phyloP scores from a whole-genome alignment of 768 basidiomycete genomes.

The Russula sp. region DNA sequence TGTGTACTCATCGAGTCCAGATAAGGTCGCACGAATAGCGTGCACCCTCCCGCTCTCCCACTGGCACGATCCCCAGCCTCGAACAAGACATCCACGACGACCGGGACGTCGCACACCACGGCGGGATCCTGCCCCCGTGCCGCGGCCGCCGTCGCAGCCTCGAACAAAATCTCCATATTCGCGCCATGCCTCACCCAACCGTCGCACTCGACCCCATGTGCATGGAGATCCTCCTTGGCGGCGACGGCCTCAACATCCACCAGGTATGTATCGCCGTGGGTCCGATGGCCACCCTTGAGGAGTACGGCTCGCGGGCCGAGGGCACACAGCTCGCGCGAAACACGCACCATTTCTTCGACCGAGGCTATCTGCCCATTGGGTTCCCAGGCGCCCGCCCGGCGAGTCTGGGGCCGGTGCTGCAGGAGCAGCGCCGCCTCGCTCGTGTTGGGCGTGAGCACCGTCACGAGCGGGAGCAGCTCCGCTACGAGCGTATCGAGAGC shows the following conservation, averaged over 20 bases:
- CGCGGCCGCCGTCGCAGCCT: conserved; percentile 9
- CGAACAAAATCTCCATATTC: conserved; percentile 57
- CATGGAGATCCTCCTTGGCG: not conserved
- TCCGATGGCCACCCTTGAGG: conserved; percentile 81
- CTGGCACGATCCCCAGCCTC: conserved; percentile 28
- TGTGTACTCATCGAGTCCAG: conserved; percentile 71
- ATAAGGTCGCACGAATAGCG: conserved; percentile 53
- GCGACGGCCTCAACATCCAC: conserved; percentile 35
- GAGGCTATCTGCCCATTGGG: conserved; percentile 15
- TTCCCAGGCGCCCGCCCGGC: not conserved
- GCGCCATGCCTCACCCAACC: conserved; percentile 34
- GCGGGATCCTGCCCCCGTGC: conserved; percentile 9
- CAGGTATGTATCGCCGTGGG: conserved; percentile 27
- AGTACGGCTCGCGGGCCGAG: conserved; percentile 54
- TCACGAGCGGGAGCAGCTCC: conserved; percentile 63
- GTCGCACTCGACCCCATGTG: not conserved
- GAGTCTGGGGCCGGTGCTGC: conserved; percentile 26
- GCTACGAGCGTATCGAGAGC: conserved; percentile 54
- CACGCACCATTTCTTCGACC: conserved; percentile 54
- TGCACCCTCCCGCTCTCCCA: conserved; percentile 13
- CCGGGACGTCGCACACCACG: conserved; percentile 14
- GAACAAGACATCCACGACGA: conserved; percentile 63
- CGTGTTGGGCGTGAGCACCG: conserved; percentile 80
- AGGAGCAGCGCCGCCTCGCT: conserved; percentile 70
- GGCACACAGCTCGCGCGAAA: conserved; percentile 41